Conservation (phyloP, 2,329 filamentous ascomycete species). For the Trichoderma lentiforme region DNA sequence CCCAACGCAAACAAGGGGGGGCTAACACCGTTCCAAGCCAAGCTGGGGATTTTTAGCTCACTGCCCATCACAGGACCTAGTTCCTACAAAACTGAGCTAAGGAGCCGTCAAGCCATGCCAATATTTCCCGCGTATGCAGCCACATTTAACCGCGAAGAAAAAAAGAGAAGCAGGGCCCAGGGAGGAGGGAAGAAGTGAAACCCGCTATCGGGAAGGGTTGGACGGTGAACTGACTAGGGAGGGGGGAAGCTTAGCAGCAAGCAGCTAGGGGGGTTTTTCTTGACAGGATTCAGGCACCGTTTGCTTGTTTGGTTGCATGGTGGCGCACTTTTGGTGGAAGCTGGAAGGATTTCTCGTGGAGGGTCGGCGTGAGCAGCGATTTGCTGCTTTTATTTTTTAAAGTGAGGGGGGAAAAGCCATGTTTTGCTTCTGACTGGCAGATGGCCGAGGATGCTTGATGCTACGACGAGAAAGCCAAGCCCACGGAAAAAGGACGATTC, state of each 20-base stretch:
- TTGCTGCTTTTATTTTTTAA: neutral
- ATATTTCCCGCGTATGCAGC: neutral
- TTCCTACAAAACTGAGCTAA: neutral
- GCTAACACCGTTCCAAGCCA: neutral
- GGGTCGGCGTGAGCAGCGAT: neutral
- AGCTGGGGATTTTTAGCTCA: neutral
- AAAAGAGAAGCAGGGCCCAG: neutral
- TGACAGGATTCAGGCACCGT: neutral
- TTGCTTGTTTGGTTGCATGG: neutral
- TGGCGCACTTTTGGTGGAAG: neutral
- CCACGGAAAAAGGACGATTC: too few relatives aligned
- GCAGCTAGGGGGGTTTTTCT: neutral
- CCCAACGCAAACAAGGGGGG: constrained; percentile 14
- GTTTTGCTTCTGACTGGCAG: neutral
- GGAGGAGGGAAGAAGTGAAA: constrained; percentile 7
- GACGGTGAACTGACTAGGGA: neutral
- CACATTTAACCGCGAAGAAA: constrained; percentile 6
- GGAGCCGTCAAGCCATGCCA: neutral
- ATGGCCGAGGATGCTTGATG: neutral
- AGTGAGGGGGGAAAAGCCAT: neutral
- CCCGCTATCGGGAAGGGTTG: constrained; percentile 1
- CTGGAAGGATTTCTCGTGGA: neutral
- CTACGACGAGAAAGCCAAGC: neutral
- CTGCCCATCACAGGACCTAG: neutral
- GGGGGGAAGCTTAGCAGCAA: neutral